Base-by-base conservation (phyloP, 306 rosid species). In the Cyamopsis tetragonoloba region DNA sequence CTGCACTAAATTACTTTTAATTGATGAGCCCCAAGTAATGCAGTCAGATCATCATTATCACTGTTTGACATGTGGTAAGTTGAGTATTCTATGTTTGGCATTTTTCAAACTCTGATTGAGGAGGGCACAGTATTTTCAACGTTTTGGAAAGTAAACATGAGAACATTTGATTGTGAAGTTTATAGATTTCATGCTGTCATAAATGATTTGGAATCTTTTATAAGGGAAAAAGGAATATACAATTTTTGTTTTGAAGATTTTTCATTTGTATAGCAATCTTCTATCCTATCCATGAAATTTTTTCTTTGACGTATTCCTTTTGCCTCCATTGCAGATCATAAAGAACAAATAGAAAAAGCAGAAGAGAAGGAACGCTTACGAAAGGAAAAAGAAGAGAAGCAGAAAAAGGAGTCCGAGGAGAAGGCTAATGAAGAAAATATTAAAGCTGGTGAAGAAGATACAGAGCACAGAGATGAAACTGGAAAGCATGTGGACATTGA, bases 261-360 rank as follows among this genome's bases (percentile, higher is more conserved):
- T 14, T 58, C 56, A 27, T 43, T 32, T 71, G 14, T 10, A 24
- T 47, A 6, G 43, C 35, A 56, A 64, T 34, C 42, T 68, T 61
- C 60, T 43, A 51, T 39, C 37, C 44, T 51, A 42, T 75, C 27
- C 41, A 43, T 30, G 59, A 6, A 27, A 19, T 60, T 9, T 30
- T 59, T 68, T 62, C 63, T 55, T 71, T 47, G 34, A 56, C 39
- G 19, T 37, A 26, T 63, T 71, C 24, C 17, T 48, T 77, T 70
- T 63, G 22, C 71, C 59, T 81, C 20, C 57, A 62, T 37, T 81
- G 62, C 73, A 95, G 99, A 95, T 66, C 97, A 78, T 68, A 95
- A 90, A 74, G 99, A 95, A 79, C 95, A 85, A 74, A 88, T 95
- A 78, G 99, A 90, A 57, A 90, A 86, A 88, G 92, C 80, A 20